Conservation (phyloP, 73 alveolate species). For the Urostyla sp. region DNA sequence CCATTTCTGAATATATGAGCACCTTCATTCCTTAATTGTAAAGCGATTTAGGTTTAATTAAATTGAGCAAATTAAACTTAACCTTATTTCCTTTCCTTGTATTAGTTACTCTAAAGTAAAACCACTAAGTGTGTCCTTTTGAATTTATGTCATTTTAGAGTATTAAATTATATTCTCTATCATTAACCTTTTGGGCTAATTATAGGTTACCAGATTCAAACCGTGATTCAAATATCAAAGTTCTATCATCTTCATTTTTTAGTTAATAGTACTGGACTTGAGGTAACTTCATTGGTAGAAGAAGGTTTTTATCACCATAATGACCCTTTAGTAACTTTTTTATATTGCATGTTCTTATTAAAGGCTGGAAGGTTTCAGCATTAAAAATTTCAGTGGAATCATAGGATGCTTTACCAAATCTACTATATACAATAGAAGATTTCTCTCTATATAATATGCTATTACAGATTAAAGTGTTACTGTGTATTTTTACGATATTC, state of each 20-base stretch:
- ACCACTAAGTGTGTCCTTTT: conserved; percentile 95
- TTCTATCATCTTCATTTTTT: conserved; percentile 66
- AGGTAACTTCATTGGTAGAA: not conserved
- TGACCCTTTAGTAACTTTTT: conserved; percentile 30
- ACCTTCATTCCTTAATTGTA: conserved; percentile 70
- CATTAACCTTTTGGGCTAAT: conserved; percentile 70
- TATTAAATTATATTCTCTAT: conserved; percentile 86
- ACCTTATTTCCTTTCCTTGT: conserved; percentile 52
- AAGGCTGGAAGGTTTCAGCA: not conserved
- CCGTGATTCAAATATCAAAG: conserved; percentile 91
- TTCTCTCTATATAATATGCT: not conserved
- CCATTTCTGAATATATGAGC: conserved; percentile 57
- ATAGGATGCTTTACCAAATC: conserved; percentile 45
- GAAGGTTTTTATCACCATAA: conserved; percentile 27
- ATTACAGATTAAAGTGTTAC: not conserved
- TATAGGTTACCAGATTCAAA: conserved; percentile 89
- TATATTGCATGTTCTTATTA: conserved; percentile 48
- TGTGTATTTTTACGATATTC: conserved; percentile 26
- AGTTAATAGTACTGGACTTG: not conserved
- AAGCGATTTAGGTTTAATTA: conserved; percentile 37
- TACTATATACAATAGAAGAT: conserved; percentile 54
- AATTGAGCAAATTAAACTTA: conserved; percentile 61
- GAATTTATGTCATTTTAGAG: conserved; percentile 94
- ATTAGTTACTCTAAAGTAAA: conserved; percentile 78
- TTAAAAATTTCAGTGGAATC: conserved; percentile 53